Evolutionary conservation across 257 asterid species (phyloP), one percentile per base, ranked within the genome.

Genomic region (Sherardia arvensis): DNA sequence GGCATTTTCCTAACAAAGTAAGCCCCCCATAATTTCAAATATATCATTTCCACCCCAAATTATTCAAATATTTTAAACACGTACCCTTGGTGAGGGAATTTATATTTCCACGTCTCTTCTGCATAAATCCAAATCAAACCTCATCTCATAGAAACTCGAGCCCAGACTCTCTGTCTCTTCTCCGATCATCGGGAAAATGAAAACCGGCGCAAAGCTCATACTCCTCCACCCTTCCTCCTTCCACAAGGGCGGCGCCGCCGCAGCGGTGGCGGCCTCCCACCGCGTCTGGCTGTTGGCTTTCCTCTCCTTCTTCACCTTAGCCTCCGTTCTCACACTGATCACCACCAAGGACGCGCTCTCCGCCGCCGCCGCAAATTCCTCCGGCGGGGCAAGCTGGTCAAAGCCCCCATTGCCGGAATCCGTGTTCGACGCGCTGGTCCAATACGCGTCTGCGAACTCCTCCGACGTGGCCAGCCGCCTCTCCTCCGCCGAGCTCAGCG

Each of bases 141-240:
- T 23, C 54, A 30, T 64, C 61, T 29, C 61, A 64, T 51, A 1
- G 51, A 21, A 7, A 20, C 34, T 61, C 66, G 66, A 36, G 66
- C 36, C 68, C 45, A 14, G 26, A 34, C 5, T 57, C 38, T 30
- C 25, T 33, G 49, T 14, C 1, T 10, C 21, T 14, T 21, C 54
- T 10, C 0, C n/a, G n/a, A 0, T 14, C 61, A 1, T 26, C 55
- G 55, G 26, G 8, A 14, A 60, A 15, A 91, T 88, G 98, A 91
- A 91, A 81, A 73, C 73, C 53, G 80, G 75, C 70, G 74, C 92
- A 5, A 88, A 84, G 56, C 81, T 80, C 78, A 84, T 88, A 58
- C 80, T 91, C 22, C 71, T 88, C 67, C 95, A 91, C 62, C 84
- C 95, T 4, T 74, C 95, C 1, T 74, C 94, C 1, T 30, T 76